Evolutionary conservation across 345 rosid genomes (phyloP).

Genomic region (Salix udensis): DNA sequence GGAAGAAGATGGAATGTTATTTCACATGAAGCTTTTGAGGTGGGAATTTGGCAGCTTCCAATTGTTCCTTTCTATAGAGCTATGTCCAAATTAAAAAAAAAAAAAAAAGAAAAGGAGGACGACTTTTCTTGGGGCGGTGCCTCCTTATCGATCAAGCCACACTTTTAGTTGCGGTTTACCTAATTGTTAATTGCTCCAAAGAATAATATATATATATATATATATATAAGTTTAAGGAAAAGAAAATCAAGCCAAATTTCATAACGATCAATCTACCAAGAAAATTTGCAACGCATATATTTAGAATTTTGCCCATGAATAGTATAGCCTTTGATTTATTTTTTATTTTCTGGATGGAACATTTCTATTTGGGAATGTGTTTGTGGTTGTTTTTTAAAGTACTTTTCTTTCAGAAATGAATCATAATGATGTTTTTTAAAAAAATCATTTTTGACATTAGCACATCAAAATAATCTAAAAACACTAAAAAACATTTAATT

Average conservation of each 20-base stretch:
- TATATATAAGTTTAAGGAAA: neutral
- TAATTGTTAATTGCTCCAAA: neutral
- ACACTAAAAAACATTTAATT: too few relatives aligned
- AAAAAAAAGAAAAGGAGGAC: neutral
- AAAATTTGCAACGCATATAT: neutral
- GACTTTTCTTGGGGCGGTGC: conserved; percentile 33
- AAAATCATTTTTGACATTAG: too few relatives aligned
- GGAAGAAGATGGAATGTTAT: conserved; percentile 27
- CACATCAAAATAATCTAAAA: too few relatives aligned
- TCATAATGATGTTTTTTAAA: too few relatives aligned
- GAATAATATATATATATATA: neutral
- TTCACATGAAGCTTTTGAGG: conserved; percentile 37
- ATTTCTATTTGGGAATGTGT: neutral
- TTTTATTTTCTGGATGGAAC: neutral
- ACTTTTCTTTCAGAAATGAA: too few relatives aligned
- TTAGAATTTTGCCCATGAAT: neutral
- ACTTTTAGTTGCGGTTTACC: neutral
- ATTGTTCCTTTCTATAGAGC: conserved; percentile 10
- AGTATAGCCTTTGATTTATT: neutral
- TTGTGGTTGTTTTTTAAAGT: too few relatives aligned
- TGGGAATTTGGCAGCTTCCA: conserved; percentile 35
- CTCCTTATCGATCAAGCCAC: neutral
- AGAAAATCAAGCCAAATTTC: neutral
- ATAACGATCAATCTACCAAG: too few relatives aligned
- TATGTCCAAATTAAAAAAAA: neutral